Evolutionary conservation across 2,329 filamentous ascomycete species (phyloP), one percentile per base, ranked within the genome.

Genomic region (Aspergillus sp.): DNA sequence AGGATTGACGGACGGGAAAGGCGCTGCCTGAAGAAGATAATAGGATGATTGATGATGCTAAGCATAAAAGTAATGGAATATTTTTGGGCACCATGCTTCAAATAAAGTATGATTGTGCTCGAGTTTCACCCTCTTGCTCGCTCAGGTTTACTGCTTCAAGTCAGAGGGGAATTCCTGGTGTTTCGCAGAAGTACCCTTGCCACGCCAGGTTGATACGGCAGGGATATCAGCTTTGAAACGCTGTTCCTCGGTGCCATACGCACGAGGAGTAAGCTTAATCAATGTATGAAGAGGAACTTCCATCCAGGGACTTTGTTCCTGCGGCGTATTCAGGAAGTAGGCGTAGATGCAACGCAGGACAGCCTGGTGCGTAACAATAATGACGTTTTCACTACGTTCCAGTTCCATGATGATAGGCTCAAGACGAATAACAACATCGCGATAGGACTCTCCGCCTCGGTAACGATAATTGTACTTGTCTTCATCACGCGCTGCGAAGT

Each of bases 391-490:
- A 56, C 85, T 89, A 50, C 93, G 82, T 69, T 98, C 93, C 41
- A 98, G 77, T 66, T 98, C 93, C 93, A 98, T 98, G 71, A 98
- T 98, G 69, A 98, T 98, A 49, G 93, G 93, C 64, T 98, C 93
- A 0, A 98, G 82, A 1, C 93, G 89, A 59, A 96, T 97, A 33
- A 98, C 93, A 1, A 98, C 91, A 61, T 98, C 93, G 44, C 91
- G 88, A 67, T 98, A 88, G 48, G 88, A 94, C 71, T 98, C 93
- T 42, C 93, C 93, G 50, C 93, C 93, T 5, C 93, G 85, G 70
- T 98, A 98, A 45, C 93, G 89, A 72, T 98, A 98, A 73, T 98
- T 97, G 80, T 97, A 97, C 70, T 98, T 98, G 76, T 98, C 93
- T 54, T 95, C 89, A 67, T 98, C 93, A 50, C 93, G 88, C 30